phyloP scores from a whole-genome alignment of 306 rosid species.

The Fragaria iinumae region DNA sequence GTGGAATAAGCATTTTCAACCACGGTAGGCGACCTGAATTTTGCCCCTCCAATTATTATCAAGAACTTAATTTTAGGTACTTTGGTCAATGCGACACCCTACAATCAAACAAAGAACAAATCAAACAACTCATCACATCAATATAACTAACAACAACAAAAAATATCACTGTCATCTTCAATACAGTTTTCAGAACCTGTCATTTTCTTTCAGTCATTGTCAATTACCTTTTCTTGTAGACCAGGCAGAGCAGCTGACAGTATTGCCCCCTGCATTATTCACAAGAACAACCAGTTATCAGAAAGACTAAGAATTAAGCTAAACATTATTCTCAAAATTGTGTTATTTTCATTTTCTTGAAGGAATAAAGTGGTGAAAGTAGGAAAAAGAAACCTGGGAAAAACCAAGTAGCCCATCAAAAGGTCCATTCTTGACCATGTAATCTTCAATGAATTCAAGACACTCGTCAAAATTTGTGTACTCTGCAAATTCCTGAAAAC shows the following conservation, averaged over 20 bases:
- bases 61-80: slow-evolving; percentile 65
- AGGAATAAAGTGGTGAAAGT: neutral
- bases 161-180: neutral
- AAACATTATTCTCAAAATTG: too few species aligned
- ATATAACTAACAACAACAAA: neutral
- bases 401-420: slow-evolving; percentile 91
- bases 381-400: slow-evolving; percentile 56
- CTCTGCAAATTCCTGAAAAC: slow-evolving; percentile 53
- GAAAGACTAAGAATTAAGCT: neutral
- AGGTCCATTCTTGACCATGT: slow-evolving; percentile 70
- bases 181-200: neutral
- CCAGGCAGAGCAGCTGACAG: slow-evolving; percentile 65
- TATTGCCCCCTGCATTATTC: slow-evolving; percentile 62
- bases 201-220: neutral
- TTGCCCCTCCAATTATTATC: slow-evolving; percentile 84
- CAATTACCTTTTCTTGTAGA: slow-evolving; percentile 68
- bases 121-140: neutral
- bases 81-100: slow-evolving; percentile 73
- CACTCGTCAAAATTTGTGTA: slow-evolving; percentile 66
- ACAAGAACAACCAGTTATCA: neutral
- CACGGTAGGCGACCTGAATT: slow-evolving; percentile 38
- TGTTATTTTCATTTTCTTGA: neutral
- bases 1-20: slow-evolving; percentile 61
- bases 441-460: slow-evolving; percentile 61
- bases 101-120: neutral